A percentile compares a stretch with the other conserved stretches of the same genome.
phyloP scores from a whole-genome alignment of 108 stramenopile species.

The Cylindrotheca fusiformis region DNA sequence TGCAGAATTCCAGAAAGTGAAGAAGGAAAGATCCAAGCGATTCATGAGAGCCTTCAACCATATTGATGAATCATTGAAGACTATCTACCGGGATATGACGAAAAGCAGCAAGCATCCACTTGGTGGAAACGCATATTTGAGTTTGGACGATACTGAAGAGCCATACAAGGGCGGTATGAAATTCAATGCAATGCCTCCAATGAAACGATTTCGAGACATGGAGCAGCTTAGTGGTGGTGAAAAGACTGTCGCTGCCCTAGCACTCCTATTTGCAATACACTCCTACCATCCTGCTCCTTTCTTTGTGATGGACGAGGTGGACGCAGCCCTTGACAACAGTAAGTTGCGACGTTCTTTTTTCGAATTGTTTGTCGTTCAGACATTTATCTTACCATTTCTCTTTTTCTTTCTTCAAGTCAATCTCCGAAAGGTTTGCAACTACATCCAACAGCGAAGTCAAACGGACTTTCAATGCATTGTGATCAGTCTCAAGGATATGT shows the following conservation, averaged over 20 bases:
- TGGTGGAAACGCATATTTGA: conserved; percentile 90
- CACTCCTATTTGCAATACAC: conserved; percentile 98
- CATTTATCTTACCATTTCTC: not conserved
- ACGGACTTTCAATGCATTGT: conserved; percentile 96
- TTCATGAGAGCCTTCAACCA: conserved; percentile 89
- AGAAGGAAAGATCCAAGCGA: conserved; percentile 65
- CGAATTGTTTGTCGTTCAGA: not conserved
- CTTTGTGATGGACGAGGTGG: conserved; percentile 99
- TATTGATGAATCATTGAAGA: conserved; percentile 87
- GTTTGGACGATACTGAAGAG: conserved; percentile 92
- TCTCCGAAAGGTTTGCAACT: conserved; percentile 97
- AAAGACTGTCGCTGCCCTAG: conserved; percentile 98
- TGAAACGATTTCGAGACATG: conserved; percentile 99
- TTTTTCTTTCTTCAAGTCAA: conserved; percentile 85
- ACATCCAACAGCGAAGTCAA: conserved; percentile 88
- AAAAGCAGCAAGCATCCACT: conserved; percentile 89
- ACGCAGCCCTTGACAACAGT: conserved; percentile 85
- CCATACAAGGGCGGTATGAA: conserved; percentile 96
- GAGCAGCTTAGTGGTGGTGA: conserved; percentile 99
- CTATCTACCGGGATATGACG: conserved; percentile 95
- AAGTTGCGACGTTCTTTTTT: conserved; percentile 11
- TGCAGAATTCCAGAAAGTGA: conserved; percentile 72
- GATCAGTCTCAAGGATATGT: conserved; percentile 98
- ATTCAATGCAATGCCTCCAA: conserved; percentile 99
- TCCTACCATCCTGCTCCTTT: conserved; percentile 93